Base-by-base conservation (phyloP, 2,329 filamentous ascomycete species). In the Botryotinia narcissicola region DNA sequence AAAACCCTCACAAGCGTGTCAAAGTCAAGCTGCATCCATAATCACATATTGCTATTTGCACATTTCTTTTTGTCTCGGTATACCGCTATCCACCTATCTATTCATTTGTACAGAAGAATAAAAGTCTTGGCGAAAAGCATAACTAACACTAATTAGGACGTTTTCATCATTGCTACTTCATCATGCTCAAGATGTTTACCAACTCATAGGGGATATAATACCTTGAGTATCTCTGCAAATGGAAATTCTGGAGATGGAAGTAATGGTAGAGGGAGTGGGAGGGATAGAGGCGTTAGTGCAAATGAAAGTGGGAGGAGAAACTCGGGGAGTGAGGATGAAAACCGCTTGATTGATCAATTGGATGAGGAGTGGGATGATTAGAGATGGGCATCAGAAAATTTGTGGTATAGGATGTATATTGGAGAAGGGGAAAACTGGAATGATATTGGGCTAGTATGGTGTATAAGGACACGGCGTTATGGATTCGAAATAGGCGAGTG, bases 301-400 rank as follows among this genome's bases (percentile, higher is more conserved):
- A 69, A 60, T 54, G 63, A 54, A 18, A 69, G 63, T 32, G 70
- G 54, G 29, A 72, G 42, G 35, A 29, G 51, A 48, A 48, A 64
- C 42, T 64, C 69, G 18, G 69, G 79, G 42, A 74, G 79, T 48
- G 95, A 98, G 74, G 95, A 94, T 72, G 96, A 98, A 83, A 98
- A 98, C 82, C 86, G 94, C 76, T 84, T 98, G 78, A 98, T 99
- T 81, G 95, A 98, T 82, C 94, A 98, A 82, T 86, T 98, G 74
- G 96, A 98, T 80, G 95, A 98, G 82, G 95, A 98, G 81, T 98
- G 95, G 95, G 95, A 98, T 78, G 95, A 97, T 76, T 91, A 69
- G 66, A 18, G 14, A 12, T n/a, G 10, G 4, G 6, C 12, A n/a
- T 62, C 6, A 42, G 7, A 9, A 14, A 18, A 35, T 57, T 9